Evolutionary conservation across 306 rosid species (phyloP).

Genomic region (Biancaea sappan): DNA sequence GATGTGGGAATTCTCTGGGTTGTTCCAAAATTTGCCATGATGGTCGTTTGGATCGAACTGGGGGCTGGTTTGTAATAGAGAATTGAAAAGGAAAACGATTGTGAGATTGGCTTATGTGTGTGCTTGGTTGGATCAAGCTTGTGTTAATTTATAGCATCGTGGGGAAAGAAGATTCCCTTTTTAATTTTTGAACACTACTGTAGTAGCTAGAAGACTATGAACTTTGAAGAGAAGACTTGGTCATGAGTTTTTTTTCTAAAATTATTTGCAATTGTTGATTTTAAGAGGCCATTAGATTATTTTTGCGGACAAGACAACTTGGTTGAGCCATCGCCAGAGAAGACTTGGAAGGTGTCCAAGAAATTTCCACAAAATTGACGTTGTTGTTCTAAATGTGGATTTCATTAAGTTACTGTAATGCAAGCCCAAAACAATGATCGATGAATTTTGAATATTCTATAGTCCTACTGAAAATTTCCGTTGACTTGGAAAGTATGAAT

Average conservation of each 20-base stretch:
- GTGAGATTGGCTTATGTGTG: not conserved
- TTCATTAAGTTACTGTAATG: not conserved
- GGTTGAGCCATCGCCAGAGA: not conserved
- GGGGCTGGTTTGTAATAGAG: not conserved
- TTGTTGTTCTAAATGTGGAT: constrained; percentile 22
- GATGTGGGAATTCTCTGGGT: constrained; percentile 45
- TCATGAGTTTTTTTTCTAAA: not conserved
- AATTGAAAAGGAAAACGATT: not conserved
- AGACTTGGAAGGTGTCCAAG: constrained; percentile 12
- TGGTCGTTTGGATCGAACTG: not conserved
- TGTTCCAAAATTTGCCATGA: constrained; percentile 54
- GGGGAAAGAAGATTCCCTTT: not conserved
- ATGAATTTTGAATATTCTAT: not conserved
- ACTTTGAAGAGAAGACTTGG: not conserved
- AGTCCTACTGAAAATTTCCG: too few relatives aligned
- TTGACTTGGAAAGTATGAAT: too few relatives aligned
- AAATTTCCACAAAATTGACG: constrained; percentile 35
- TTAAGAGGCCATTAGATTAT: not conserved
- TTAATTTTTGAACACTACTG: not conserved
- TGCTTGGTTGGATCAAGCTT: not conserved
- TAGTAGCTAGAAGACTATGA: not conserved
- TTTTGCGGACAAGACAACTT: not conserved
- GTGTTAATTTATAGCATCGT: not conserved
- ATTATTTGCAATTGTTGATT: not conserved
- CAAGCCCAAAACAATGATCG: not conserved